phyloP scores from a whole-genome alignment of 768 basidiomycete species.

The Podaxis sp. region DNA sequence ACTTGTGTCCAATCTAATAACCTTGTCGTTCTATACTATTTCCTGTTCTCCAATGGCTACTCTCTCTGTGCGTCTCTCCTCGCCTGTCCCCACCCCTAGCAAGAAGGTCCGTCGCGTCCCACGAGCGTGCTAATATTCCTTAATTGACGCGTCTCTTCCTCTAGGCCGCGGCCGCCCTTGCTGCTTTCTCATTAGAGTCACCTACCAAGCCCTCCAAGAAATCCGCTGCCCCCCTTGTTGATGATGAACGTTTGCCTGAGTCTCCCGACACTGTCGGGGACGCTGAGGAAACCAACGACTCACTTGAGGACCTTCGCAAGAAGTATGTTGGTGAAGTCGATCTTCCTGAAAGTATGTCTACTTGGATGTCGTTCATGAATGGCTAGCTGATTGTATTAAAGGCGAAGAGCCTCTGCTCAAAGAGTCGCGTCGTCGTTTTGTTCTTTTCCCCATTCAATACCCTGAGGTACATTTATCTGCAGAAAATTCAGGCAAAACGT shows the following conservation, averaged over 20 bases:
- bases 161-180: constrained; percentile 44
- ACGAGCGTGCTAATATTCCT: constrained; percentile 10
- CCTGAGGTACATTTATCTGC: constrained; percentile 59
- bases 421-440: constrained; percentile 80
- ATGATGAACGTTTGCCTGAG: constrained; percentile 33
- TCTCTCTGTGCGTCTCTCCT: constrained; percentile 24
- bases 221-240: constrained; percentile 21
- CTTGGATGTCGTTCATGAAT: constrained; percentile 29
- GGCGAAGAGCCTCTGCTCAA: constrained; percentile 84
- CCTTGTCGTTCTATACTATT: constrained; percentile 11
- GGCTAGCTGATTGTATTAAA: constrained; percentile 28
- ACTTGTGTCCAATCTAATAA: constrained; percentile 1
- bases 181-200: constrained; percentile 40
- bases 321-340: constrained; percentile 74
- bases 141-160: constrained; percentile 8
- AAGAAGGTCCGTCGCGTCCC: constrained; percentile 41
- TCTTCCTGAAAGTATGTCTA: constrained; percentile 54
- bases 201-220: constrained; percentile 33
- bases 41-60: constrained; percentile 27
- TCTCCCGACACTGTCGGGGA: constrained; percentile 33
- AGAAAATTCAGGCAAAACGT: background rate
- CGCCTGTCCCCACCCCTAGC: constrained; percentile 44
- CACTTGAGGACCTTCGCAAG: constrained; percentile 27
- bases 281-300: constrained; percentile 22
- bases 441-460: constrained; percentile 94